Percentiles rank a stretch among this genome's conserved stretches.
phyloP scores from a whole-genome alignment of 1,139 yeast genomes.

The Geotrichum macrosporum region DNA sequence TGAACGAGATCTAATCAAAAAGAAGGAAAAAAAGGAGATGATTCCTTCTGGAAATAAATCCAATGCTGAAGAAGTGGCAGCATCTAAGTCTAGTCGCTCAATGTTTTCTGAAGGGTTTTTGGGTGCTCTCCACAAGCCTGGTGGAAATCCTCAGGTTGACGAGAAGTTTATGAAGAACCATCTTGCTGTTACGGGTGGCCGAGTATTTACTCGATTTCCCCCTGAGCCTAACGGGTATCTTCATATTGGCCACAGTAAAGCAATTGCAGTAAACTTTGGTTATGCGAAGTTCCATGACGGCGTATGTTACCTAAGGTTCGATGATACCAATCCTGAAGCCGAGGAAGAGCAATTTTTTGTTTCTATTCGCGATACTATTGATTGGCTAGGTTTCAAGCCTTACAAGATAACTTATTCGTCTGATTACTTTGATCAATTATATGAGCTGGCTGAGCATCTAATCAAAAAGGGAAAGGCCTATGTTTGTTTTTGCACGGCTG shows the following conservation, averaged over 20 bases:
- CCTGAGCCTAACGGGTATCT: conserved; percentile 97
- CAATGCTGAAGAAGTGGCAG: conserved; percentile 47
- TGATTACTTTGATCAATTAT: conserved; percentile 86
- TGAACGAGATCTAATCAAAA: conserved; percentile 82
- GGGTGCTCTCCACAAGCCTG: conserved; percentile 92
- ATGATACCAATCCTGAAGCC: conserved; percentile 98
- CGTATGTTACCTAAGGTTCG: conserved; percentile 84
- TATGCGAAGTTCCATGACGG: conserved; percentile 84
- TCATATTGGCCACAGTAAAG: conserved; percentile 97
- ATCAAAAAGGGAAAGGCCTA: conserved; percentile 71
- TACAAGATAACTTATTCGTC: conserved; percentile 94
- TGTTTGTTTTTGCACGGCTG: conserved; percentile 90
- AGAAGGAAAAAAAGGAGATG: conserved; percentile 49
- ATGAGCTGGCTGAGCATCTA: conserved; percentile 78
- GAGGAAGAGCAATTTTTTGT: conserved; percentile 90
- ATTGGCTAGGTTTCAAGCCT: conserved; percentile 91
- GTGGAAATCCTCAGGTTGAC: conserved; percentile 85
- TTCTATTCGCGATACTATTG: conserved; percentile 76
- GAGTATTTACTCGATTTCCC: conserved; percentile 91
- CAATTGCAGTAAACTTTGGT: conserved; percentile 94
- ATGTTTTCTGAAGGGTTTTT: conserved; percentile 96
- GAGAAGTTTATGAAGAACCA: conserved; percentile 83
- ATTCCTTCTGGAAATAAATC: conserved; percentile 26
- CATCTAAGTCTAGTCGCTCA: conserved; percentile 44
- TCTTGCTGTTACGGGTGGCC: conserved; percentile 68